Evolutionary conservation across 2,329 filamentous ascomycete genomes (phyloP), one percentile per base, ranked within the genome.

Genomic region (Bipolaris bicolor): DNA sequence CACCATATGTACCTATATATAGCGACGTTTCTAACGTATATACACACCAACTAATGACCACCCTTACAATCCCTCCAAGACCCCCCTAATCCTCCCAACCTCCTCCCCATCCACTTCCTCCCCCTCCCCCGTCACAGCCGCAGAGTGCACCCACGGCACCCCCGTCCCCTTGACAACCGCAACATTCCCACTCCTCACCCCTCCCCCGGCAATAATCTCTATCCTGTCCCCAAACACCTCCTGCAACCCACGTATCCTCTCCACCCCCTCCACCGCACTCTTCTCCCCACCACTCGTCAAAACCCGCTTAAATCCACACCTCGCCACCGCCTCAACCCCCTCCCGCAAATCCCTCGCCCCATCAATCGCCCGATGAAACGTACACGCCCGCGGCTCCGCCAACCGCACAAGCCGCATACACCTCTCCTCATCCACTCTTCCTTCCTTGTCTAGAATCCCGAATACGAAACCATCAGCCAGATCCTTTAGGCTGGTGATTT

Each of bases 301-400:
- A 10, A 86, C 75, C 13, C 69, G 69, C 31, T 44, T 58, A 41
- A 84, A 85, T 1, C 82, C 82, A 51, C 78, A 78, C 1, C 48
- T 55, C 0, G 78, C 66, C n/a, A 83, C 68, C 16, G 71, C 70
- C 7, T 77, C 67, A 9, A 80, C 63, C 1, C 72, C 77, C 43
- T 64, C 49, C 0, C 65, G 54, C 11, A 69, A 50, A 60, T 76
- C 67, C 4, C 41, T 34, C 0, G 80, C 75, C 40, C 74, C 62
- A 63, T 85, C 83, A 60, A 85, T 82, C 0, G 83, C 83, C 7
- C 82, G 77, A 64, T 85, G 83, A 50, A 86, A 86, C 2, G 83
- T 85, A 64, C 82, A 84, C 2, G 80, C 78, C 24, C 77, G 64
- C 3, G 77, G 75, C 2, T 60, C 65, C 1, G 82, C 81, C 3